Evolutionary conservation across 768 basidiomycete species (phyloP).

Genomic region (Dentipellis sp.): DNA sequence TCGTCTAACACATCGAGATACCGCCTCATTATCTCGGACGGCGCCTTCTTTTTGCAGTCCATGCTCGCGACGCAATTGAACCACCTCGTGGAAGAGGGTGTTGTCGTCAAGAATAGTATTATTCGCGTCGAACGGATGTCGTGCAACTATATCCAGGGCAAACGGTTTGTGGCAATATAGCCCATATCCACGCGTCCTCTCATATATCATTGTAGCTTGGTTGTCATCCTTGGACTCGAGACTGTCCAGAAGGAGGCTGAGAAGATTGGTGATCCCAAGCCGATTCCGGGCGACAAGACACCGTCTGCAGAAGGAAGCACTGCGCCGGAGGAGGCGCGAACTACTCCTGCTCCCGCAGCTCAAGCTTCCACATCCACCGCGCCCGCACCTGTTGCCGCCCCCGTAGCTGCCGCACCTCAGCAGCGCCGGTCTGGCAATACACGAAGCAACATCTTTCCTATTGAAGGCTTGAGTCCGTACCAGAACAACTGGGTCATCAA

Average conservation of each 20-base stretch:
- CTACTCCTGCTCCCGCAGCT: slow-evolving; percentile 20
- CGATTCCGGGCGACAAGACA: slow-evolving; percentile 24
- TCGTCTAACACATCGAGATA: slow-evolving; percentile 32
- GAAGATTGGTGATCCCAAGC: slow-evolving; percentile 66
- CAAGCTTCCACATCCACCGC: slow-evolving; percentile 17
- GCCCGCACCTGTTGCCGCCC: background rate
- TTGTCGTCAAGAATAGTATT: slow-evolving; percentile 57
- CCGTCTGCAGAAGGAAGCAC: slow-evolving; percentile 17
- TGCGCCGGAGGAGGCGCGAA: slow-evolving; percentile 9
- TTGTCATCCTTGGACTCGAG: slow-evolving; percentile 68
- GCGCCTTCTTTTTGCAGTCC: slow-evolving; percentile 75
- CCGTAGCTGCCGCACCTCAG: background rate
- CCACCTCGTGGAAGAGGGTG: slow-evolving; percentile 51
- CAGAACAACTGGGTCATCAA: slow-evolving; percentile 99
- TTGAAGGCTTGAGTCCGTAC: slow-evolving; percentile 91
- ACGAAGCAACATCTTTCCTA: slow-evolving; percentile 53
- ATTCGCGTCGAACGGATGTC: slow-evolving; percentile 68
- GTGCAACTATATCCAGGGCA: slow-evolving; percentile 75
- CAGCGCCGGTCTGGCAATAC: slow-evolving; percentile 9
- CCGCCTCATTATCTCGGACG: slow-evolving; percentile 87
- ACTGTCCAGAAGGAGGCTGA: slow-evolving; percentile 42
- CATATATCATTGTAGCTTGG: slow-evolving; percentile 38
- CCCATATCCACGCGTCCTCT: background rate
- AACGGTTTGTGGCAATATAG: slow-evolving; percentile 46
- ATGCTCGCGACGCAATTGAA: slow-evolving; percentile 96